Evolutionary conservation across 139 green algal species (phyloP).

Genomic region (Chlamydomonas schloesseri): DNA sequence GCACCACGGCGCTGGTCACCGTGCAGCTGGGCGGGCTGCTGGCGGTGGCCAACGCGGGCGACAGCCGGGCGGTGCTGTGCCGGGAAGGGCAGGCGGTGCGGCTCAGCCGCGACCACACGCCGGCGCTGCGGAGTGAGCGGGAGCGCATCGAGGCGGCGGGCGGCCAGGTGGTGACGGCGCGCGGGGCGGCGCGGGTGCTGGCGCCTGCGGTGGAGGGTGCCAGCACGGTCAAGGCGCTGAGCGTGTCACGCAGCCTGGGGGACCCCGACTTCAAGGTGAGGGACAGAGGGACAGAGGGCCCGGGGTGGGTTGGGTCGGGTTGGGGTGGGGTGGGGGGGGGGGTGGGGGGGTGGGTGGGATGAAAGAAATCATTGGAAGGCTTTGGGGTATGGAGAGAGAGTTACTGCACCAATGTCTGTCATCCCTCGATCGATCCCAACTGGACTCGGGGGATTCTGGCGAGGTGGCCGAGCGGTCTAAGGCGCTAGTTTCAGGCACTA

Average conservation of each 20-base stretch:
- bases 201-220: constrained; percentile 19
- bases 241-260: constrained; percentile 80
- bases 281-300: background rate
- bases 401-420: too few relatives aligned
- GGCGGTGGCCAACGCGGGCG: constrained; percentile 86
- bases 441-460: too few relatives aligned
- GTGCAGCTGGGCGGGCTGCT: constrained; percentile 72
- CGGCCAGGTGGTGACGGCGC: constrained; percentile 54
- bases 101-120: constrained; percentile 85
- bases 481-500: too few relatives aligned
- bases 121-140: constrained; percentile 74
- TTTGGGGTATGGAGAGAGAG: too few relatives aligned
- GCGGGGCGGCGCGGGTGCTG: constrained; percentile 74
- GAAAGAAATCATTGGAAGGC: too few relatives aligned
- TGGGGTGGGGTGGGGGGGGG: background rate
- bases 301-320: background rate
- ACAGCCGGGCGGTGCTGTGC: constrained; percentile 89
- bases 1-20: constrained; percentile 79
- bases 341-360: too few relatives aligned
- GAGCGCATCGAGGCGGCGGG: constrained; percentile 72
- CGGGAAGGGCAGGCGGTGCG: constrained; percentile 68
- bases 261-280: constrained; percentile 84
- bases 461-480: too few relatives aligned
- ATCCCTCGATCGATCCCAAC: too few relatives aligned
- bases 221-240: constrained; percentile 57